Base-by-base conservation (phyloP, 495 filamentous ascomycete species). In the Penicillium goetzii region DNA sequence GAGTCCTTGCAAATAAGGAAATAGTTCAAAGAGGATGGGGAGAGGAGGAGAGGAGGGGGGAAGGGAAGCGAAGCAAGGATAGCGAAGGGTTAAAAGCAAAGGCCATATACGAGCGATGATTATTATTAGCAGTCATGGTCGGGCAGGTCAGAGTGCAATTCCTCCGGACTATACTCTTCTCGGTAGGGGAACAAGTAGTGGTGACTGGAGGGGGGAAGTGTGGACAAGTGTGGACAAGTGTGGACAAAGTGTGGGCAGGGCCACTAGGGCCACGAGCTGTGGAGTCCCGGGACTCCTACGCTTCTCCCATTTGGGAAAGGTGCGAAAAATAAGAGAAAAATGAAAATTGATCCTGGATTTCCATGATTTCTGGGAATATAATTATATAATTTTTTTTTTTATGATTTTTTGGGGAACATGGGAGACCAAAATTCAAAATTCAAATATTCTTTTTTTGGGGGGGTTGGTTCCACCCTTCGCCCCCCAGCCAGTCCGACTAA, bases 81-180 rank as follows among this genome's bases (percentile, higher is more conserved):
- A 61, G 60, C 62, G 65, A 69, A 74, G 66, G 65, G 64, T 63
- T 69, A 68, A 70, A 71, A 71, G 71, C 57, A 63, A 64, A 65
- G 64, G 64, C 23, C 43, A 59, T 67, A 61, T 66, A 66, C 62
- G 63, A 65, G 54, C 34, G 25, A 33, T 28, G 11, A 65, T 71
- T 71, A 73, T 73, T 73, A 73, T 71, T 72, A 72, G 67, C 64
- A 69, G 59, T 61, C 61, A 23, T 33, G 50, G 30, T 33, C 51
- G 61, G 60, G 58, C 60, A 69, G 66, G 69, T 65, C 69, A 72
- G 65, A 68, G 70, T 70, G 59, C 67, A 67, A 65, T 60, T 50
- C 10, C 26, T 53, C 8, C 11, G 49, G 17, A 33, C 50, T 53
- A 53, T 33, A 32, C 50, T 33, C 15, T 53, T 33, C 30, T 53